Conservation (phyloP, 495 filamentous ascomycete genomes). For the Penicillium manginii region DNA sequence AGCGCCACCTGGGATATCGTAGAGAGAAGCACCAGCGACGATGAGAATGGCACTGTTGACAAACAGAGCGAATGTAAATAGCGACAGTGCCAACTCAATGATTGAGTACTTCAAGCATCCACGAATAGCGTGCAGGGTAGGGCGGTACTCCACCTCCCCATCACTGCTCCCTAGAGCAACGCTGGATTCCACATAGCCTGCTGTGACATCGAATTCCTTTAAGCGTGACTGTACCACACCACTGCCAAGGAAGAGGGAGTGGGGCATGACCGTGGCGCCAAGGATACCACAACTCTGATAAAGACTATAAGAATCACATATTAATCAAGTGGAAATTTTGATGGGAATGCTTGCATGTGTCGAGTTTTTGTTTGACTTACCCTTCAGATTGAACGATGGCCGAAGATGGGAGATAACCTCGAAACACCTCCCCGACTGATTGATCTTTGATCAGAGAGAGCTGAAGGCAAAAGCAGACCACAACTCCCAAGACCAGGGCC, state of each 20-base stretch:
- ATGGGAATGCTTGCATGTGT: constrained; percentile 3
- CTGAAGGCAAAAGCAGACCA: constrained; percentile 89
- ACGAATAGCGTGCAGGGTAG: constrained; percentile 75
- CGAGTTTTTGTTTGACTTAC: constrained; percentile 39
- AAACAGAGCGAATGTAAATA: constrained; percentile 94
- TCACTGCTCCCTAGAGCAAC: constrained; percentile 40
- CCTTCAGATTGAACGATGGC: constrained; percentile 71
- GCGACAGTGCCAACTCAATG: constrained; percentile 70
- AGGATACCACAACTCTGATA: constrained; percentile 93
- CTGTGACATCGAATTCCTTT: constrained; percentile 70
- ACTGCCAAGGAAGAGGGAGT: constrained; percentile 86
- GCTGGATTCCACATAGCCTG: constrained; percentile 56
- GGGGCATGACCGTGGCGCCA: constrained; percentile 93
- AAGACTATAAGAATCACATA: constrained; percentile 51
- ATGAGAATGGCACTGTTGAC: constrained; percentile 92
- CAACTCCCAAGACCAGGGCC: constrained; percentile 78
- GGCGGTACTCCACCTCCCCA: constrained; percentile 68
- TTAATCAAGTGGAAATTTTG: background rate
- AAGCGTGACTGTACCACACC: constrained; percentile 86
- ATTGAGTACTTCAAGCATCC: constrained; percentile 82
- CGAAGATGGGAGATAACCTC: constrained; percentile 79
- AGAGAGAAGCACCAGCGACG: constrained; percentile 80
- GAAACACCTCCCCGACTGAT: constrained; percentile 74
- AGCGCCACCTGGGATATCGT: constrained; percentile 54
- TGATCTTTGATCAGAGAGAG: constrained; percentile 75